Evolutionary conservation across 345 rosid genomes (phyloP).

Genomic region (Gossypium australe): DNA sequence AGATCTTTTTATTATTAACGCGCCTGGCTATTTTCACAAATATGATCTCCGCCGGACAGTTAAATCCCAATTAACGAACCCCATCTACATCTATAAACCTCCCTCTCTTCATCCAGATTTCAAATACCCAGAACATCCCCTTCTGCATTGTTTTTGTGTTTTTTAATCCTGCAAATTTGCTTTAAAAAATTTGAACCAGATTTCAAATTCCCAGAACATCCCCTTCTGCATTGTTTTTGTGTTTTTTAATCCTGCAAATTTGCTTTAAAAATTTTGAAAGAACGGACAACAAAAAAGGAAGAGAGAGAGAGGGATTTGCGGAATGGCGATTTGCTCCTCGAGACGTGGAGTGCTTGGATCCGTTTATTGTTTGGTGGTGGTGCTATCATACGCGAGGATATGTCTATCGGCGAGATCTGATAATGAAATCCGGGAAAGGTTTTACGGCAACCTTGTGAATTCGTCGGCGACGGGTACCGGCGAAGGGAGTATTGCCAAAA

Average conservation of each 20-base stretch:
- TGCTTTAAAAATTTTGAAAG: neutral
- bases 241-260: neutral
- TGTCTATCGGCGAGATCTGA: conserved; percentile 66
- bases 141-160: neutral
- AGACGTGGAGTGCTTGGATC: conserved; percentile 32
- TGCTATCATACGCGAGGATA: conserved; percentile 24
- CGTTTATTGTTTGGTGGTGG: conserved; percentile 28
- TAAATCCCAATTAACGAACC: neutral
- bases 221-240: neutral
- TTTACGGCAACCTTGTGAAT: conserved; percentile 82
- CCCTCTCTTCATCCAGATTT: neutral
- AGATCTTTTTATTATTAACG: too few relatives aligned
- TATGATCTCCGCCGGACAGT: too few relatives aligned
- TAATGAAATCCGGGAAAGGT: conserved; percentile 72
- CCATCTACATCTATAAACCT: neutral
- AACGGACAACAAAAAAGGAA: neutral
- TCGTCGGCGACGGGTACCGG: conserved; percentile 54
- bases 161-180: neutral
- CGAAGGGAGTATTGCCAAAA: conserved; percentile 81
- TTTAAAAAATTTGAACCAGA: neutral
- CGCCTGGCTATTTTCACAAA: too few relatives aligned
- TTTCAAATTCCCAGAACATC: neutral
- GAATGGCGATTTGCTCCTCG: conserved; percentile 23
- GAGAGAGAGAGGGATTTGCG: conserved; percentile 4
- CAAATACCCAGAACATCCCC: neutral